Evolutionary conservation across 2,329 filamentous ascomycete genomes (phyloP).

Genomic region (Aspergillus felis): DNA sequence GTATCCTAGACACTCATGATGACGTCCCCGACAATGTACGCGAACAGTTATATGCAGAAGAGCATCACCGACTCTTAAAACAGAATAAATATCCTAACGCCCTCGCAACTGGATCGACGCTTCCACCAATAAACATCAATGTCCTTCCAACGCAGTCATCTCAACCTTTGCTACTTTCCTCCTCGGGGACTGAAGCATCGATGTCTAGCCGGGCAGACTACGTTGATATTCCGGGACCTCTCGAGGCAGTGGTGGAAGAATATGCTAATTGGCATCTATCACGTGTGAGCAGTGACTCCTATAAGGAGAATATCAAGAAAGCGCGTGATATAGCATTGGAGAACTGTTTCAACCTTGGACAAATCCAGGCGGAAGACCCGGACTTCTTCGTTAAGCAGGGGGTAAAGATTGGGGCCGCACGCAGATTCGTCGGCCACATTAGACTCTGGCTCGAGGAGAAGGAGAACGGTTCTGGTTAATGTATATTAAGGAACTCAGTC

Average conservation of each 20-base stretch:
- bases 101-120: conserved; percentile 12
- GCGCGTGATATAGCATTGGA: conserved; percentile 10
- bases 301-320: conserved; percentile 12
- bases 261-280: conserved; percentile 12
- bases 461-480: no score
- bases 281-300: conserved; percentile 9
- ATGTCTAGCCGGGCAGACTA: not conserved
- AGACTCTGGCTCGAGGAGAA: not conserved
- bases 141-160: conserved; percentile 18
- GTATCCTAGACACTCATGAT: no score
- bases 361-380: conserved; percentile 11
- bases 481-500: no score
- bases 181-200: not conserved
- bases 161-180: conserved; percentile 2
- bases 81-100: conserved; percentile 18
- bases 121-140: conserved; percentile 29
- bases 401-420: conserved; percentile 10
- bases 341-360: conserved; percentile 14
- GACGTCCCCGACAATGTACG: no score
- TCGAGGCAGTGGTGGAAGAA: conserved; percentile 13
- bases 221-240: conserved; percentile 4
- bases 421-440: conserved; percentile 7
- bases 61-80: conserved; percentile 35
- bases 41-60: no score
- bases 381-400: conserved; percentile 13